Percentiles rank a stretch among this genome's conserved stretches.
Evolutionary conservation across 2,329 filamentous ascomycete genomes (phyloP).

Genomic region (Aspergillus sp.): DNA sequence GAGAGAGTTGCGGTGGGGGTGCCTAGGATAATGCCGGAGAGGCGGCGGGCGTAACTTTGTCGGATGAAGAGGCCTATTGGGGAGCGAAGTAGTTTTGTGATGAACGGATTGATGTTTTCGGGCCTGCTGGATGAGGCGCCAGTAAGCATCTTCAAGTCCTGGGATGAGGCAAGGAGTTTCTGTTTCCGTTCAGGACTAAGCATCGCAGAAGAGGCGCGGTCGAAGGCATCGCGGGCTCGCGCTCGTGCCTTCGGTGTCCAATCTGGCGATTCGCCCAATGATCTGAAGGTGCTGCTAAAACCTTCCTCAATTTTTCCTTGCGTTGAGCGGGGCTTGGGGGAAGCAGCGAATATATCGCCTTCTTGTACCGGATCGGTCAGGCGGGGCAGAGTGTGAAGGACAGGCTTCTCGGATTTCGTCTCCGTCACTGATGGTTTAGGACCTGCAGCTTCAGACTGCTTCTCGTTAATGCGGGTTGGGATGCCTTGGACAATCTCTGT

Average conservation of each 20-base stretch:
- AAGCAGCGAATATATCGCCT: constrained; percentile 48
- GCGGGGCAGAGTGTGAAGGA: constrained; percentile 49
- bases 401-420: constrained; percentile 34
- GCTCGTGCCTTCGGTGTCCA: constrained; percentile 44
- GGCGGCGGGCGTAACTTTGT: constrained; percentile 64
- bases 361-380: constrained; percentile 50
- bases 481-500: constrained; percentile 69
- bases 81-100: constrained; percentile 50
- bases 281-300: constrained; percentile 47
- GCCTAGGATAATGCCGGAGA: constrained; percentile 69
- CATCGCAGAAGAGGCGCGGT: constrained; percentile 39
- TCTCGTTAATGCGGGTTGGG: constrained; percentile 64
- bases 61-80: constrained; percentile 68
- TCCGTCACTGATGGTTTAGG: constrained; percentile 41
- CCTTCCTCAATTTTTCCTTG: constrained; percentile 40
- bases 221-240: constrained; percentile 38
- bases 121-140: constrained; percentile 43
- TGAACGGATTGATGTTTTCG: constrained; percentile 50
- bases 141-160: constrained; percentile 40
- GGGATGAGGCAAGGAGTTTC: constrained; percentile 35
- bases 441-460: constrained; percentile 48
- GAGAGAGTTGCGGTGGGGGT: constrained; percentile 69
- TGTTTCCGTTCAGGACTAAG: constrained; percentile 42
- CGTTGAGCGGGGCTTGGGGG: constrained; percentile 36
- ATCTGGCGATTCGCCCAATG: constrained; percentile 44